Evolutionary conservation across 2,329 filamentous ascomycete genomes (phyloP).

Genomic region (Biscogniauxia mediterranea): DNA sequence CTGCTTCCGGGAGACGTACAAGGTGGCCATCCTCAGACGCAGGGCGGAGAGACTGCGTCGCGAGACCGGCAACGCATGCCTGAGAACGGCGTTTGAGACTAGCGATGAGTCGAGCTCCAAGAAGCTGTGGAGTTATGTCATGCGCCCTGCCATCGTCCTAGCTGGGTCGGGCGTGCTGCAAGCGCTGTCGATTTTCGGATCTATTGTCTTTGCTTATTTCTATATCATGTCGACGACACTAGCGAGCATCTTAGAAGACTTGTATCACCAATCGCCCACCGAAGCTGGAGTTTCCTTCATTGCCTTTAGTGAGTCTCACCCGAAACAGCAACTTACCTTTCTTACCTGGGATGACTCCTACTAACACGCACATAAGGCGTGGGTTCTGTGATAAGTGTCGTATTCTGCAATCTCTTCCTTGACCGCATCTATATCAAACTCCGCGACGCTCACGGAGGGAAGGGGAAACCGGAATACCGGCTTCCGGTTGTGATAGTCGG

Average conservation of each 20-base stretch:
- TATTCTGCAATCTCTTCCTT: slow-evolving; percentile 49
- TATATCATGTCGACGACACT: slow-evolving; percentile 55
- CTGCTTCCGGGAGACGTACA: slow-evolving; percentile 60
- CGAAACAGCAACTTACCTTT: too few species aligned
- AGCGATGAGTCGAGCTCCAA: slow-evolving; percentile 23
- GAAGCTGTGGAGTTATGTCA: slow-evolving; percentile 40
- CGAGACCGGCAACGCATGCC: slow-evolving; percentile 30
- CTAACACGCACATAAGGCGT: slow-evolving; percentile 37
- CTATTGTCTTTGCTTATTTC: slow-evolving; percentile 50
- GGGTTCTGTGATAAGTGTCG: slow-evolving; percentile 47
- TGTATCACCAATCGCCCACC: slow-evolving; percentile 50
- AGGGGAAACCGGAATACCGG: slow-evolving; percentile 51
- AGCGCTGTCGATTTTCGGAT: slow-evolving; percentile 42
- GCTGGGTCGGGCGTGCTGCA: slow-evolving; percentile 53
- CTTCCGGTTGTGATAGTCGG: slow-evolving; percentile 52
- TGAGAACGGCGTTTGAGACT: slow-evolving; percentile 33
- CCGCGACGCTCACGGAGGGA: slow-evolving; percentile 37
- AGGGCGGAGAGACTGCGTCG: slow-evolving; percentile 35
- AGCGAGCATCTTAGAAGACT: slow-evolving; percentile 46
- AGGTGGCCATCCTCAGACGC: slow-evolving; percentile 50
- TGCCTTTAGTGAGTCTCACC: slow-evolving; percentile 45
- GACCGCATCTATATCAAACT: slow-evolving; percentile 54
- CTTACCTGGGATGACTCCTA: slow-evolving; percentile 3
- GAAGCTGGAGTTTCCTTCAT: slow-evolving; percentile 53
- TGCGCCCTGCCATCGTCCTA: slow-evolving; percentile 47